Percentiles rank a stretch among this genome's conserved stretches.
Conservation (phyloP, 176 grass and related monocot genomes). For the Zoysia japonica region DNA sequence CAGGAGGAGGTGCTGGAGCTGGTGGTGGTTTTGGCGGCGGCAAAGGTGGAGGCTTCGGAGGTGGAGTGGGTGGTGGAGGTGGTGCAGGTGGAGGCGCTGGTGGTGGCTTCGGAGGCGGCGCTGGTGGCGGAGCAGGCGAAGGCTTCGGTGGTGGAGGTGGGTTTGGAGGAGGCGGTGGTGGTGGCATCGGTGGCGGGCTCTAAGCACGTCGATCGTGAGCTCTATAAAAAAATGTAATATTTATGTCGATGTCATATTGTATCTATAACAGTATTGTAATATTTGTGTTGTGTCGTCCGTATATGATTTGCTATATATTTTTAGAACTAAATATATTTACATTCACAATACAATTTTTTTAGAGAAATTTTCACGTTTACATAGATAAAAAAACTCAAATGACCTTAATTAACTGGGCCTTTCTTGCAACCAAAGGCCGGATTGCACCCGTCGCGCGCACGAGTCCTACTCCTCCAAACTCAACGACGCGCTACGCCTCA, state of each 20-base stretch:
- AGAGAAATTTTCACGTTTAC: too few relatives aligned
- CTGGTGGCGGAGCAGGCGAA: not conserved
- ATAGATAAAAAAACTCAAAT: too few relatives aligned
- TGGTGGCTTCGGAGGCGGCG: not conserved
- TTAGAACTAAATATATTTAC: too few relatives aligned
- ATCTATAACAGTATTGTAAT: too few relatives aligned
- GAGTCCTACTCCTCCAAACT: constrained; percentile 76
- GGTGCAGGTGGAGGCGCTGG: not conserved
- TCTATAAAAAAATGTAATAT: too few relatives aligned
- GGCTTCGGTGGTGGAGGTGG: not conserved
- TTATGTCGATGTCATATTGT: too few relatives aligned
- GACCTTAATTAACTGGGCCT: too few relatives aligned
- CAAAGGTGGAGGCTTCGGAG: constrained; percentile 1
- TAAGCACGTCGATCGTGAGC: not conserved
- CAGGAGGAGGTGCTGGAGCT: not conserved
- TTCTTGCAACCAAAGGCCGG: too few relatives aligned
- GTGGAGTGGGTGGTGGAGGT: not conserved
- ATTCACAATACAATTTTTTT: too few relatives aligned
- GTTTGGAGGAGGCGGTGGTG: not conserved
- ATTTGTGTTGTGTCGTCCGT: too few relatives aligned
- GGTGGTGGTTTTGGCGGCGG: not conserved
- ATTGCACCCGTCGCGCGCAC: constrained; percentile 54
- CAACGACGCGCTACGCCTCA: constrained; percentile 63
- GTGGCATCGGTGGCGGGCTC: not conserved
- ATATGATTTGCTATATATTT: too few relatives aligned